Base-by-base conservation (phyloP, 305 asterid genomes). In the Fraxinus baroniana region DNA sequence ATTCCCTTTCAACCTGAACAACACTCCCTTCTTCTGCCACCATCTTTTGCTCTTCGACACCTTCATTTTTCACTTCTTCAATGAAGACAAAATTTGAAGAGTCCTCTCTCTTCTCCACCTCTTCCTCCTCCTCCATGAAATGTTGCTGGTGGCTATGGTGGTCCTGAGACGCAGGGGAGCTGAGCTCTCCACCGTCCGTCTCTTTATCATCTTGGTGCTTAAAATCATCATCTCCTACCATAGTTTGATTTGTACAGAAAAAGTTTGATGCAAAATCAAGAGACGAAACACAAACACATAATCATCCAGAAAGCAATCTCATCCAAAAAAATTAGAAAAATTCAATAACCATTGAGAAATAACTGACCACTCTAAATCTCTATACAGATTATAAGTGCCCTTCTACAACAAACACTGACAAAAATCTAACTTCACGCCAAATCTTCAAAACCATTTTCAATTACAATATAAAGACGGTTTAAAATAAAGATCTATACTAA, bases 151-250 rank as follows among this genome's bases (percentile, higher is more conserved):
- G 77, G 24, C 44, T 64, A 44, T 8, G 71, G 44, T 39, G 78
- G 57, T 68, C 71, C 57, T 64, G 86, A 74, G 84, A 17, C 28
- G 84, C 83, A 4, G 68, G 72, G 75, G 62, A 66, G 74, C 79
- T 49, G 71, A 36, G 78, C 77, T 84, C 86, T 62, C 79, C 32
- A 12, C 28, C 30, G 3, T 76, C 77, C 15, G 87, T 88, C 57
- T 85, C 87, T 18, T 18, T 74, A 79, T 64, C 90, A 22, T 86
- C 89, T 24, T 80, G 86, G 75, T 79, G 84, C 78, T 78, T 80
- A 66, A 37, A 85, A 78, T 84, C 88, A 83, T 81, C 85, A 57
- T 85, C 85, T 36, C 87, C 93, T 88, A 80, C 78, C 82, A 81
- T 52, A 80, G n/a, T 86, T 12, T 82, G 82, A 89, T 84, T 79